Base-by-base conservation (phyloP, 2,329 filamentous ascomycete genomes). In the Phialophora macrospora region DNA sequence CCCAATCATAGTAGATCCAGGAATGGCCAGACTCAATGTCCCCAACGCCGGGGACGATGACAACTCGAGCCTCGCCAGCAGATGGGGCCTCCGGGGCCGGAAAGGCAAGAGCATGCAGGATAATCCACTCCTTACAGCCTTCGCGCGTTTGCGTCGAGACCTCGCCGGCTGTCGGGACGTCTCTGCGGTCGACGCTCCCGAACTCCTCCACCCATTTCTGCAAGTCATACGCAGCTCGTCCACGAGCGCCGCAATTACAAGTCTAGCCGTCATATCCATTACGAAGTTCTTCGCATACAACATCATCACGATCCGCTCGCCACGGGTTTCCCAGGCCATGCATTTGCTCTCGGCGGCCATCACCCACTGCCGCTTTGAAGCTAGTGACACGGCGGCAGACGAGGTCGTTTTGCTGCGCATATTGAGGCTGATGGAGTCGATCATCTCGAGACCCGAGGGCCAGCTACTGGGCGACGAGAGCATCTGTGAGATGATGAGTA, bases 401-500 rank as follows among this genome's bases (percentile, higher is more conserved):
- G 95, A 99, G 78, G 93, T 98, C 60, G 96, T 99, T 14, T 84
- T 98, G 62, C 82, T 98, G 63, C 90, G 96, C 80, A 98, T 99
- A 73, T 79, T 99, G 66, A 95, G 97, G 75, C 85, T 99, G 55
- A 99, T 99, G 95, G 95, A 99, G 78, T 91, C 93, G 74, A 97
- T 99, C 90, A 89, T 99, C 73, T 96, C 93, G 17, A 92, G 95
- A 0, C 92, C 93, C 0, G 93, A 94, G 32, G 95, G 95, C 44
- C 90, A 96, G 71, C 87, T 98, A 11, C 82, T 99, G n/a, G 96
- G 94, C 65, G 95, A 99, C 74, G 94, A 98, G 80, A 98, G 94
- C 75, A 93, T 99, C 11, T 99, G 96, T 76, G 93, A 97, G 77
- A 98, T 99, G 93, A 98, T 99, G 94, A 95, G 97, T 77, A 94